Evolutionary conservation across 768 basidiomycete species (phyloP).

Genomic region (Strobilomyces confusus): DNA sequence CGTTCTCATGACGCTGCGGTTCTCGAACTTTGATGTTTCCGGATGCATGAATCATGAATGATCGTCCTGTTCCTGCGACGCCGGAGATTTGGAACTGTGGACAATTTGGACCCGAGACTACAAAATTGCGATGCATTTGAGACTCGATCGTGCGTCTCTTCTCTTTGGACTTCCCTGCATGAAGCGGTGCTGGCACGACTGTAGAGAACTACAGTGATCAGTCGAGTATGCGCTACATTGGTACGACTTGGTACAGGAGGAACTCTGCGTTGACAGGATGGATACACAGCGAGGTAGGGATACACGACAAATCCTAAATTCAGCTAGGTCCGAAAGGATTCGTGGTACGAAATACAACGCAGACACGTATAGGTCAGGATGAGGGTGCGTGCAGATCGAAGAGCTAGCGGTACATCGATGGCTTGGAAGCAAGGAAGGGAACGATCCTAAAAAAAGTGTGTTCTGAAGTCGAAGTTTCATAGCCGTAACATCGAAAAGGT

Average conservation of each 20-base stretch:
- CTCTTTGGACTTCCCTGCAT: neutral
- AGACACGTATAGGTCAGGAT: neutral
- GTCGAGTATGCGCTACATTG: neutral
- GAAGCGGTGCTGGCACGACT: neutral
- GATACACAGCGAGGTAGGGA: neutral
- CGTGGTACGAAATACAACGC: neutral
- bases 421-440: neutral
- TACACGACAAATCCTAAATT: conserved; percentile 5
- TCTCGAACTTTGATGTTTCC: neutral
- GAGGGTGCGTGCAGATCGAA: conserved; percentile 2
- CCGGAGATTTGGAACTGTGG: neutral
- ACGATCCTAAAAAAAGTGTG: neutral
- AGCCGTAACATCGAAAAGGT: conserved; percentile 23
- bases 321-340: neutral
- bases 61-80: neutral
- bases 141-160: neutral
- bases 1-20: neutral
- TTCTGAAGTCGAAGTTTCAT: neutral
- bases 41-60: neutral
- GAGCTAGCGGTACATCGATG: neutral
- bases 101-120: no score
- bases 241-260: neutral
- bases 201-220: neutral
- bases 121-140: no score
- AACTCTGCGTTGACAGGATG: neutral